These are phyloP conservation scores for Schizosaccharomyces japonicus DNA, from an alignment of 805 yeast genomes.

Conservation along the genomic window DNA sequence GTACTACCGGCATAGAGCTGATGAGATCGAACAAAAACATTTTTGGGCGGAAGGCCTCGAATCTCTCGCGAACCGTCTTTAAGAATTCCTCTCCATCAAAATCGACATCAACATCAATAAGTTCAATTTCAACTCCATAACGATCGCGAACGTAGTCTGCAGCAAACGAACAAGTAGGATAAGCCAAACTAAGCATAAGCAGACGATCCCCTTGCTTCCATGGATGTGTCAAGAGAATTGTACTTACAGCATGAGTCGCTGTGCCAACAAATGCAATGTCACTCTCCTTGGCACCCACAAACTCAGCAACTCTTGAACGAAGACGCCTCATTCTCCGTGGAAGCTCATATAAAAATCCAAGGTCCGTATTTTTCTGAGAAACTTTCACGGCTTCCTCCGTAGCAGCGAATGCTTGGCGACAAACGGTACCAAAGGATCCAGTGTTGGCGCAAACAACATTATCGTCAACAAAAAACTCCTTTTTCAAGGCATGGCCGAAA, in stretches of 20 bases:
- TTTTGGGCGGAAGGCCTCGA: neutral
- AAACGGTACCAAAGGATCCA: neutral
- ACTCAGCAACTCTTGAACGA: neutral
- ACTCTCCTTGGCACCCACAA: neutral
- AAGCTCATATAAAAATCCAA: neutral
- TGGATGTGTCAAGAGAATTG: neutral
- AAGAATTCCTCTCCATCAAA: neutral
- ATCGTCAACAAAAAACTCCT: neutral
- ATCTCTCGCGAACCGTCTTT: neutral
- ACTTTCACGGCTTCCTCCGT: neutral
- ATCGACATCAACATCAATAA: neutral
- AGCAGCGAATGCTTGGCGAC: neutral
- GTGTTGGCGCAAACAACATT: neutral
- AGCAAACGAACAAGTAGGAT: conserved; percentile 1
- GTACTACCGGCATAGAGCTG: conserved; percentile 39
- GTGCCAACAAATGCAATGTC: neutral
- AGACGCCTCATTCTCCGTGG: neutral
- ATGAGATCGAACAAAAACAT: conserved; percentile 23
- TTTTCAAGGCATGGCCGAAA: neutral
- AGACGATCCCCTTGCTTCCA: neutral
- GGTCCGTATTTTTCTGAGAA: neutral
- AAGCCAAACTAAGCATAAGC: neutral
- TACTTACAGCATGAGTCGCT: neutral
- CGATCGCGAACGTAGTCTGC: neutral
- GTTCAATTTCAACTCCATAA: neutral